phyloP scores from a whole-genome alignment of 257 asterid genomes.

The Solanum arcanum region DNA sequence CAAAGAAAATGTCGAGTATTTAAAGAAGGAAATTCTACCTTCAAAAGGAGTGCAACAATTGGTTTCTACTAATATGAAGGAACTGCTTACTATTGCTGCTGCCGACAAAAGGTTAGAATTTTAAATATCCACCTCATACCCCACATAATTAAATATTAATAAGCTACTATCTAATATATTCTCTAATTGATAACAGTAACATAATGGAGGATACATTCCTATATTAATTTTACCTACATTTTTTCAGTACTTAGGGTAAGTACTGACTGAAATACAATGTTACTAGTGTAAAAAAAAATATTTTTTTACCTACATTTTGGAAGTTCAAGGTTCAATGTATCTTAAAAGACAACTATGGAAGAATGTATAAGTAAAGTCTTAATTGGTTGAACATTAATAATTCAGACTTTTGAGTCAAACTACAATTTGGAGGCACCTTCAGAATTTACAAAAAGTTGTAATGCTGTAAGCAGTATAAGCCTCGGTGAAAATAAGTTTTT shows the following conservation, averaged over 20 bases:
- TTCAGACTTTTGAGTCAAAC: background rate
- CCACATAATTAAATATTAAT: background rate
- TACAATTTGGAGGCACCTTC: background rate
- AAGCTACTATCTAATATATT: background rate
- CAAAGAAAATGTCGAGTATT: constrained; percentile 49
- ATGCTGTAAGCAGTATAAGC: background rate
- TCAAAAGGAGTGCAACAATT: constrained; percentile 73
- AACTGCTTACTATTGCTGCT: constrained; percentile 86
- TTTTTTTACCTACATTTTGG: background rate
- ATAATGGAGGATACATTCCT: background rate
- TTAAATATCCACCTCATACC: background rate
- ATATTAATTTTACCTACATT: background rate
- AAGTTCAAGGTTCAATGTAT: background rate
- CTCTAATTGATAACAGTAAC: background rate
- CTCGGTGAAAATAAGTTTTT: background rate
- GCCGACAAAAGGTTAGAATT: constrained; percentile 77
- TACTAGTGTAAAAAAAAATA: no score
- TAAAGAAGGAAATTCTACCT: constrained; percentile 72
- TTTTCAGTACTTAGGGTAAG: background rate
- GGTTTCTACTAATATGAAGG: constrained; percentile 80
- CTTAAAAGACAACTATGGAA: background rate
- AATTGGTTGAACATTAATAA: background rate
- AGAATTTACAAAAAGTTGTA: background rate
- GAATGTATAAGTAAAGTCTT: background rate
- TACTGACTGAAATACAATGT: no score